phyloP scores from a whole-genome alignment of 441 rosid species.

The Rhodomyrtus psidioides region DNA sequence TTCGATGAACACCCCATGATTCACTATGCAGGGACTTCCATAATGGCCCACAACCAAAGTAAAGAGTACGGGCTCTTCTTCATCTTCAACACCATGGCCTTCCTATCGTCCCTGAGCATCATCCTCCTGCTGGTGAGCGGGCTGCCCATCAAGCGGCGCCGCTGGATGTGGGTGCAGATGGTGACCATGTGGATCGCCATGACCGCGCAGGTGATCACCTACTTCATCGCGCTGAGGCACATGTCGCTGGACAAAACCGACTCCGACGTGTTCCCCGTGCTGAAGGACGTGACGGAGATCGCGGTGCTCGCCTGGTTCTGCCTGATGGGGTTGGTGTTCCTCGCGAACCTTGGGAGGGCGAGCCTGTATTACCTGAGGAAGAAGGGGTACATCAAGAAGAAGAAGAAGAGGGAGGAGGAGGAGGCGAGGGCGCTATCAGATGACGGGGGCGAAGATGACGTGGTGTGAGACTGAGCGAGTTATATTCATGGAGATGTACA shows the following conservation, averaged over 20 bases:
- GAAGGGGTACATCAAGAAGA: slow-evolving; percentile 2
- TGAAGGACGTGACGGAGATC: slow-evolving; percentile 3
- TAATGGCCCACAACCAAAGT: slow-evolving; percentile 8
- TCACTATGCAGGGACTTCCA: slow-evolving; percentile 3
- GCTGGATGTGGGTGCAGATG: slow-evolving; percentile 16
- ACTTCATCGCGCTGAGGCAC: slow-evolving; percentile 8
- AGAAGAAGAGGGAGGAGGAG: slow-evolving; percentile 2
- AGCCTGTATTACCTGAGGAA: slow-evolving; percentile 5
- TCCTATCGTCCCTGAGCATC: slow-evolving; percentile 15
- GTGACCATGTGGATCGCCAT: slow-evolving; percentile 15
- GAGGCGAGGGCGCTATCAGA: not conserved
- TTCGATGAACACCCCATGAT: not conserved
- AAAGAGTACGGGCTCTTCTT: not conserved
- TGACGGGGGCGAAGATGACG: not conserved
- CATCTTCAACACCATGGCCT: slow-evolving; percentile 11
- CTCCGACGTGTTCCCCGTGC: not conserved
- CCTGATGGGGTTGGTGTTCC: slow-evolving; percentile 4
- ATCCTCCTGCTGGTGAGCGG: slow-evolving; percentile 16
- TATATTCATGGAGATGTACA: not conserved
- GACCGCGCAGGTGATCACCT: slow-evolving; percentile 6
- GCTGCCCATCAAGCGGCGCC: slow-evolving; percentile 6
- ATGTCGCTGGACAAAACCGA: not conserved
- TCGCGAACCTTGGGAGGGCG: not conserved
- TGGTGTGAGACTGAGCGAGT: not conserved
- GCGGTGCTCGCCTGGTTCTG: slow-evolving; percentile 1